Evolutionary conservation across 2,329 filamentous ascomycete genomes (phyloP).

Genomic region (Exophiala lecanii-corni): DNA sequence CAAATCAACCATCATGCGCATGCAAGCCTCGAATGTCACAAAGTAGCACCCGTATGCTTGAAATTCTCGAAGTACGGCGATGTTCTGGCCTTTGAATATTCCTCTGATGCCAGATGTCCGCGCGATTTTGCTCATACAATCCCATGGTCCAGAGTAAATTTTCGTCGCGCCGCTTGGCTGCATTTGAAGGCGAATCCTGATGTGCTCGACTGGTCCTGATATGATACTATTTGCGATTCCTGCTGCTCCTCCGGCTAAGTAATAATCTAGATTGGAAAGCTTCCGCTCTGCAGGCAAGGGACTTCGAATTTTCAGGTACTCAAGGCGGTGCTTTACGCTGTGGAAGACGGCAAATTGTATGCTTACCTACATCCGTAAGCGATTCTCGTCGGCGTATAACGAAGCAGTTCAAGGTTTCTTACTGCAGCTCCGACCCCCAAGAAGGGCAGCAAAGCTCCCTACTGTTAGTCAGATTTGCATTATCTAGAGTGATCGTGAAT

Average conservation of each 20-base stretch:
- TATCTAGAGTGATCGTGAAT: too few species aligned
- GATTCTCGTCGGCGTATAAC: too few species aligned
- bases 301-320: background rate
- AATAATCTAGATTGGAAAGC: slow-evolving; percentile 2
- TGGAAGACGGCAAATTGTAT: slow-evolving; percentile 18
- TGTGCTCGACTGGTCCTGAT: slow-evolving; percentile 13
- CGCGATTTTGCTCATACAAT: slow-evolving; percentile 10
- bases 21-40: slow-evolving; percentile 11
- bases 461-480: too few species aligned
- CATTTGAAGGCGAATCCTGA: slow-evolving; percentile 14
- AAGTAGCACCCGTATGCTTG: slow-evolving; percentile 18
- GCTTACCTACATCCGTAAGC: too few species aligned
- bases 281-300: too few species aligned
- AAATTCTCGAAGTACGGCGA: slow-evolving; percentile 8
- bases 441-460: too few species aligned
- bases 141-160: slow-evolving; percentile 11
- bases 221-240: slow-evolving; percentile 14
- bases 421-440: too few species aligned
- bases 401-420: too few species aligned
- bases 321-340: slow-evolving; percentile 2
- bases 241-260: slow-evolving; percentile 9
- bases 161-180: slow-evolving; percentile 4
- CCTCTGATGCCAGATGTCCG: slow-evolving; percentile 4
- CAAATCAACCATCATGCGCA: background rate
- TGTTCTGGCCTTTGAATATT: slow-evolving; percentile 11